A percentile compares a stretch with the other conserved stretches of the same genome.
Conservation (phyloP, 495 filamentous ascomycete species). For the Neurospora sublineolata region DNA sequence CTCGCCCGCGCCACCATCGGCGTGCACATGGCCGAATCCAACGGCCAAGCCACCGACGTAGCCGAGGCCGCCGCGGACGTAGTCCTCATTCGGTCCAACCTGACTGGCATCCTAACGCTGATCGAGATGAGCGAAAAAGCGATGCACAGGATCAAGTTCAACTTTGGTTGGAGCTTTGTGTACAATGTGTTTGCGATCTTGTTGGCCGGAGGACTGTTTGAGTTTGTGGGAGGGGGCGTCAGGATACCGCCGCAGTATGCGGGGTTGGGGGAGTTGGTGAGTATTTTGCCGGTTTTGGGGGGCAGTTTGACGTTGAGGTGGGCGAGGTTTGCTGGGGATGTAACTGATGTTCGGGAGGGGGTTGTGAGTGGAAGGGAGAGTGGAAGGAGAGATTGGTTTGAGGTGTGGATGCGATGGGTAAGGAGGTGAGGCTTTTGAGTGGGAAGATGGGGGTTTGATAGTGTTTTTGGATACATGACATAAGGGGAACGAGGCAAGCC, state of each 20-base stretch:
- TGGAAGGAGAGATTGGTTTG: not conserved
- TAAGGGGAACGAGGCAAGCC: too few relatives aligned
- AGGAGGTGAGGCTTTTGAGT: not conserved
- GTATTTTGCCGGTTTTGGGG: conserved; percentile 61
- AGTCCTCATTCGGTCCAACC: conserved; percentile 46
- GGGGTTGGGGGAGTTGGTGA: conserved; percentile 66
- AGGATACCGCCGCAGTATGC: conserved; percentile 65
- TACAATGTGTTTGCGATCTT: conserved; percentile 68
- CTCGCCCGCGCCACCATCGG: conserved; percentile 65
- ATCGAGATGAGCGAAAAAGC: conserved; percentile 48
- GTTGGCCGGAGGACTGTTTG: conserved; percentile 58
- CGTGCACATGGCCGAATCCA: conserved; percentile 37
- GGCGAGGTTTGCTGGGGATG: conserved; percentile 4
- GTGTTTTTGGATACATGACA: not conserved
- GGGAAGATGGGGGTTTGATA: not conserved
- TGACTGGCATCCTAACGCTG: conserved; percentile 45
- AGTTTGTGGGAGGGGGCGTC: conserved; percentile 10
- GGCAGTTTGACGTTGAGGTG: conserved; percentile 28
- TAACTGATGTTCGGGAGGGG: too few relatives aligned
- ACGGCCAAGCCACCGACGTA: conserved; percentile 50
- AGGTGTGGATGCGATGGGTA: not conserved
- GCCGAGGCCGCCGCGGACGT: conserved; percentile 59
- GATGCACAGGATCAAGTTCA: conserved; percentile 48
- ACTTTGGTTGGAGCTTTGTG: conserved; percentile 62
- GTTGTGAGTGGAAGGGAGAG: not conserved